Conservation (phyloP, 352 stramenopile species). For the Phytophthora melonis region DNA sequence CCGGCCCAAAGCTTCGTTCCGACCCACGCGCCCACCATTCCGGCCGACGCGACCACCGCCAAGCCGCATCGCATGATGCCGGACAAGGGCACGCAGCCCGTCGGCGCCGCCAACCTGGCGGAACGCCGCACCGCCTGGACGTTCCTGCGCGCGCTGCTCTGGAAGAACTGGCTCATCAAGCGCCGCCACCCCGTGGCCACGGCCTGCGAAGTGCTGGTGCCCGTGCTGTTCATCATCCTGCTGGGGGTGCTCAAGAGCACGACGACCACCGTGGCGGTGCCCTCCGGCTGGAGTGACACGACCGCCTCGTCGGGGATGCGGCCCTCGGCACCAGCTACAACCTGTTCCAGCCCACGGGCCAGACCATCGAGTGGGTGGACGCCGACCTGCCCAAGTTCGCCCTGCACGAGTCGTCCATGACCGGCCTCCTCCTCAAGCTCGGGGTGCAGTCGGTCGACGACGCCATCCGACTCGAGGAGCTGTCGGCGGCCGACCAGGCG, state of each 20-base stretch:
- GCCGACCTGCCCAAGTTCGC: constrained; percentile 49
- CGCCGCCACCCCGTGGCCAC: constrained; percentile 56
- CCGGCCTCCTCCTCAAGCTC: constrained; percentile 58
- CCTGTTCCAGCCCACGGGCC: constrained; percentile 45
- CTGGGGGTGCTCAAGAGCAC: constrained; percentile 64
- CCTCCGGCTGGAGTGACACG: constrained; percentile 57
- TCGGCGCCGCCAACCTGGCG: constrained; percentile 10
- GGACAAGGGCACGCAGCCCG: constrained; percentile 16
- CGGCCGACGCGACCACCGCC: constrained; percentile 5
- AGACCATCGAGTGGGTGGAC: constrained; percentile 47
- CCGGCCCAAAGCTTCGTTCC: neutral
- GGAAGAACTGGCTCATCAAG: constrained; percentile 80
- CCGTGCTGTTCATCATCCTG: constrained; percentile 67
- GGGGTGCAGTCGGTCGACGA: constrained; percentile 53
- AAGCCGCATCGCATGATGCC: constrained; percentile 27
- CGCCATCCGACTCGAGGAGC: constrained; percentile 48
- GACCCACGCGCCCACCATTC: constrained; percentile 8
- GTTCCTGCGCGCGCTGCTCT: constrained; percentile 58
- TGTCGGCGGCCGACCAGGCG: constrained; percentile 39
- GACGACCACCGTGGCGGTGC: constrained; percentile 59
- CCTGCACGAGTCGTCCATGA: constrained; percentile 57
- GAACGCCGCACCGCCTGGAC: constrained; percentile 34
- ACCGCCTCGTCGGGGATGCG: constrained; percentile 11
- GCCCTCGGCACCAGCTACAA: constrained; percentile 48
- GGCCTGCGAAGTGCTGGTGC: constrained; percentile 59